Evolutionary conservation across 2,329 filamentous ascomycete genomes (phyloP).

Genomic region (Fusarium buharicum): DNA sequence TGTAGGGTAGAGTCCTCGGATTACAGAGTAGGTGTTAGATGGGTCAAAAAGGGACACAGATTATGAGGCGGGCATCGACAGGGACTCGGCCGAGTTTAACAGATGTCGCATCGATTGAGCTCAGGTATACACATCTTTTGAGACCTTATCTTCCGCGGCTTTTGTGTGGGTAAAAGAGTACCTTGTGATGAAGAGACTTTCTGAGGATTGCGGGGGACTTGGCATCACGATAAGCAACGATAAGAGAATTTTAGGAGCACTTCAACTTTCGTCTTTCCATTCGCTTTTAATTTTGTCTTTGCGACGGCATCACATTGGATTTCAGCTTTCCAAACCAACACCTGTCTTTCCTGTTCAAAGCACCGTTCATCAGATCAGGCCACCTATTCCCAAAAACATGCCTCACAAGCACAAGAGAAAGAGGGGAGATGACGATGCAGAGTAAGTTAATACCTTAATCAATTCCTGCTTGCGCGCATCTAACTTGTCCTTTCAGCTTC

Average conservation of each 20-base stretch:
- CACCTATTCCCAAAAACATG: slow-evolving; percentile 60
- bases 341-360: not conserved
- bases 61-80: not conserved
- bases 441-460: slow-evolving; percentile 24
- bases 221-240: slow-evolving; percentile 30
- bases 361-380: too few relatives aligned
- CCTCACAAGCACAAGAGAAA: slow-evolving; percentile 86
- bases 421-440: slow-evolving; percentile 60
- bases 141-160: not conserved
- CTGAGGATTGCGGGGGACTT: not conserved
- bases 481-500: slow-evolving; percentile 52
- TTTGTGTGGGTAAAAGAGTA: not conserved
- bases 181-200: not conserved
- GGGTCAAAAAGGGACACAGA: too few relatives aligned
- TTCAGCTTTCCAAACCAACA: not conserved
- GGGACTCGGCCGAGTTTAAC: slow-evolving; percentile 5
- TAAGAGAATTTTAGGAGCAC: slow-evolving; percentile 44
- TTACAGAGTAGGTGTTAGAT: not conserved
- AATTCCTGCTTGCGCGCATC: slow-evolving; percentile 4
- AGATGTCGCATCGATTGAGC: not conserved
- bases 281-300: slow-evolving; percentile 15
- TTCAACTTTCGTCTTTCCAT: slow-evolving; percentile 6
- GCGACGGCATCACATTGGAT: not conserved
- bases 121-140: not conserved
- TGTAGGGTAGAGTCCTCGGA: not conserved